Percentiles rank a stretch among this genome's conserved stretches.
Conservation (phyloP, 2,329 filamentous ascomycete species). For the Penicillium sp. region DNA sequence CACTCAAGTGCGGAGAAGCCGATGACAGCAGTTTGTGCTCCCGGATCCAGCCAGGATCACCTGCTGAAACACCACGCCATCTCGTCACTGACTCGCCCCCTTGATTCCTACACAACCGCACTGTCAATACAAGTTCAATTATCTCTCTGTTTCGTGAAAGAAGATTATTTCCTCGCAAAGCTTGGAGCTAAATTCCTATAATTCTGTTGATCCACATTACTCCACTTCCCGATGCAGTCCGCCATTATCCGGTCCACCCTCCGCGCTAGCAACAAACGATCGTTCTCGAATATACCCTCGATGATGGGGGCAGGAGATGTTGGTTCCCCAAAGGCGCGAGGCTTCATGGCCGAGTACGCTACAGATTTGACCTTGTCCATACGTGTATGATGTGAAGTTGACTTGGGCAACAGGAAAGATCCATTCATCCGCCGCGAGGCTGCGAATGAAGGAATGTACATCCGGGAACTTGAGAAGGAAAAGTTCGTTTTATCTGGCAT, state of each 20-base stretch:
- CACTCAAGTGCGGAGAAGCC: background rate
- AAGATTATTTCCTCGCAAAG: background rate
- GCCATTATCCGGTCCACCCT: conserved; percentile 18
- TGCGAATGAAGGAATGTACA: conserved; percentile 18
- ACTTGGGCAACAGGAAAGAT: conserved; percentile 19
- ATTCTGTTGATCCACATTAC: background rate
- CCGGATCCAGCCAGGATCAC: background rate
- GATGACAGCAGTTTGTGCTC: background rate
- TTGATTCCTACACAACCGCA: background rate
- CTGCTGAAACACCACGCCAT: background rate
- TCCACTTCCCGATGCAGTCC: conserved; percentile 13
- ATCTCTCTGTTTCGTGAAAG: background rate
- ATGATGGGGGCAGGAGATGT: conserved; percentile 26
- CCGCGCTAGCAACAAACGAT: conserved; percentile 15
- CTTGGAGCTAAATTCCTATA: background rate
- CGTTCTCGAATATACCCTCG: conserved; percentile 17
- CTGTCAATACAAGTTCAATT: too few relatives aligned
- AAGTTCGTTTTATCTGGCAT: conserved; percentile 10
- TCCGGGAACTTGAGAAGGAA: conserved; percentile 22
- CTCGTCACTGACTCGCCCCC: background rate
- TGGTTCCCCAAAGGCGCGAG: conserved; percentile 22
- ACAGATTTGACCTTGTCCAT: conserved; percentile 21
- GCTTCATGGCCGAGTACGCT: conserved; percentile 28
- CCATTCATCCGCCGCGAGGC: conserved; percentile 20
- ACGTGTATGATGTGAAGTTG: conserved; percentile 3